Evolutionary conservation across 257 asterid genomes (phyloP), one percentile per base, ranked within the genome.

Genomic region (Asclepias syriaca): DNA sequence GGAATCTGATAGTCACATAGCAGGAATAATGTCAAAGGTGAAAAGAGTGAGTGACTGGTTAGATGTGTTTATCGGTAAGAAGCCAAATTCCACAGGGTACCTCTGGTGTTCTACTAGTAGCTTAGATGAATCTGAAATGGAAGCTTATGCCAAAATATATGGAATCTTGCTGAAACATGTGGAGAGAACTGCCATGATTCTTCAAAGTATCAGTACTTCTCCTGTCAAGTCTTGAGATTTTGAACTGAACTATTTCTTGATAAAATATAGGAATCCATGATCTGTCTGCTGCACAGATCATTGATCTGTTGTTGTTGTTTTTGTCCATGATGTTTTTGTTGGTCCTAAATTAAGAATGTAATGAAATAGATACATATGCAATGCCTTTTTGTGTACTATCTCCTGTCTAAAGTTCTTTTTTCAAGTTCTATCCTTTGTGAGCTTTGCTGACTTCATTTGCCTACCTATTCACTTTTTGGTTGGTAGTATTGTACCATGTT

Each of bases 41-140:
- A 90, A 90, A 80, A 84, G 77, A 81, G 92, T 84, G 74, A 85
- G 85, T 43, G 96, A 88, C 40, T 84, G 89, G 85, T 70, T 90
- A 75, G 88, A 85, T 65, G 21, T 70, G 82, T 78, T 85, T 27
- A 81, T 77, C 22, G 74, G 74, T 3, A 85, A 80, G 66, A 86
- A 86, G 29, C 73, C 74, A 3, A 43, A 66, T 66, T 45, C 75
- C 32, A 40, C 27, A 15, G 75, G 67, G 61, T 72, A 76, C 29
- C 59, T 49, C 14, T 79, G 75, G 8, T 50, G 32, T 19, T 64
- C 58, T 9, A 34, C 4, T 34, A 34, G 39, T 4, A 59, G n/a
- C 37, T 37, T 79, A 19, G 88, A 84, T 56, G 84, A 73, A 0
- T 19, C 78, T 27, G 90, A 80, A 71, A 74, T 60, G 32, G 88